Percentiles rank a stretch among this genome's conserved stretches.
Evolutionary conservation across 2,329 filamentous ascomycete species (phyloP).

Genomic region (Colletotrichum echinochloae): DNA sequence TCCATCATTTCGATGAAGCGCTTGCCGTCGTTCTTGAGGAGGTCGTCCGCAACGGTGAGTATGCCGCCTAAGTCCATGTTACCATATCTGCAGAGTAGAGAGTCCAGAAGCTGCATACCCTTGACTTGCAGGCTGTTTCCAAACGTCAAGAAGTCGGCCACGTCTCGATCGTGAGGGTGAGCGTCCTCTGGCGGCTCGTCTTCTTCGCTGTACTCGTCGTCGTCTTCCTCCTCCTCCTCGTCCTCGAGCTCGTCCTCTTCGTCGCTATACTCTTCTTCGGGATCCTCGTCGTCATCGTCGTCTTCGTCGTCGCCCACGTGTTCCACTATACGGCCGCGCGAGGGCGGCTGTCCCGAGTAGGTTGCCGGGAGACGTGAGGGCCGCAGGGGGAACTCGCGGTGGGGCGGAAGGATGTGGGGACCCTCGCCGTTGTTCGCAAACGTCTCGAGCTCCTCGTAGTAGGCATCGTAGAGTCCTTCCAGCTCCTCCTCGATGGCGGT

Average conservation of each 20-base stretch:
- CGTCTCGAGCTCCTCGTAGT: conserved; percentile 97
- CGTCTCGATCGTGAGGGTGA: conserved; percentile 72
- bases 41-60: conserved; percentile 96
- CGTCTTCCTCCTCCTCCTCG: conserved; percentile 67
- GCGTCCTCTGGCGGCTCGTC: conserved; percentile 77
- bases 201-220: conserved; percentile 67
- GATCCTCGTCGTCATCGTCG: conserved; percentile 64
- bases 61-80: conserved; percentile 83
- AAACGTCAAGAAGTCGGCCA: conserved; percentile 95
- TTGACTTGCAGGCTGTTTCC: conserved; percentile 97
- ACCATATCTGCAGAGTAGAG: conserved; percentile 58
- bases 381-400: conserved; percentile 72
- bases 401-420: conserved; percentile 75
- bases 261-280: conserved; percentile 63
- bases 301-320: conserved; percentile 68
- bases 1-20: conserved; percentile 99
- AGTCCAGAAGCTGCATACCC: conserved; percentile 66
- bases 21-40: conserved; percentile 98
- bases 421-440: conserved; percentile 88
- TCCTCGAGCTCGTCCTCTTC: conserved; percentile 66
- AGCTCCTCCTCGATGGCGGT: conserved; percentile 98
- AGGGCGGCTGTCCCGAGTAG: conserved; percentile 76
- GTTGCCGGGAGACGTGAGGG: conserved; percentile 69
- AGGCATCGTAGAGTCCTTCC: conserved; percentile 97
- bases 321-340: conserved; percentile 79